Conservation (phyloP, 805 yeast genomes). For the Nakazawaea anatomiae region DNA sequence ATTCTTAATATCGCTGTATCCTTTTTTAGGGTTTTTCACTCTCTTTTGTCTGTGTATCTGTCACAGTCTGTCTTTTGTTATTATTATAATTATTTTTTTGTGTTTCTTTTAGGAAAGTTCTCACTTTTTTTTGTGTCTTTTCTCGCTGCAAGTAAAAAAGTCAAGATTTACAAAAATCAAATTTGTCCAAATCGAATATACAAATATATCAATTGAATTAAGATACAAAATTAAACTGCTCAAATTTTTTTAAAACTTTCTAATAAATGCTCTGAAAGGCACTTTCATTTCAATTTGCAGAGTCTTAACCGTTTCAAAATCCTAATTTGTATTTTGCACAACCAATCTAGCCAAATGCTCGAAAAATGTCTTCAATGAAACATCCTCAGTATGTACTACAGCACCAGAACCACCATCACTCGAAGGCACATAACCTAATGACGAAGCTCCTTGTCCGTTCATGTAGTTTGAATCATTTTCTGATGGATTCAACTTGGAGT, state of each 20-base stretch:
- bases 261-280: no score
- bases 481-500: slow-evolving; percentile 92
- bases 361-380: slow-evolving; percentile 91
- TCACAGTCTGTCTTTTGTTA: no score
- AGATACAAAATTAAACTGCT: no score
- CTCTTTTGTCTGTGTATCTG: no score
- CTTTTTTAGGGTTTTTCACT: background rate
- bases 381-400: slow-evolving; percentile 94
- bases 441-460: slow-evolving; percentile 38
- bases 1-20: no score
- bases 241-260: no score
- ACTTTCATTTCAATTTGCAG: no score
- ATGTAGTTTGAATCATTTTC: slow-evolving; percentile 51
- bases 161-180: no score
- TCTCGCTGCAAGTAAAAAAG: background rate
- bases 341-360: slow-evolving; percentile 88
- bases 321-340: slow-evolving; percentile 36
- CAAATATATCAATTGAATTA: no score
- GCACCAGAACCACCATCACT: slow-evolving; percentile 42
- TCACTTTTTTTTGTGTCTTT: background rate
- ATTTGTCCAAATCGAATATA: no score
- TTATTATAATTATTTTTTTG: no score
- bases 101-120: background rate
- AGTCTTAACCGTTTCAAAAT: no score
- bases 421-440: slow-evolving; percentile 38